Conservation (phyloP, 2,329 filamentous ascomycete genomes). For the Moelleriella libera region DNA sequence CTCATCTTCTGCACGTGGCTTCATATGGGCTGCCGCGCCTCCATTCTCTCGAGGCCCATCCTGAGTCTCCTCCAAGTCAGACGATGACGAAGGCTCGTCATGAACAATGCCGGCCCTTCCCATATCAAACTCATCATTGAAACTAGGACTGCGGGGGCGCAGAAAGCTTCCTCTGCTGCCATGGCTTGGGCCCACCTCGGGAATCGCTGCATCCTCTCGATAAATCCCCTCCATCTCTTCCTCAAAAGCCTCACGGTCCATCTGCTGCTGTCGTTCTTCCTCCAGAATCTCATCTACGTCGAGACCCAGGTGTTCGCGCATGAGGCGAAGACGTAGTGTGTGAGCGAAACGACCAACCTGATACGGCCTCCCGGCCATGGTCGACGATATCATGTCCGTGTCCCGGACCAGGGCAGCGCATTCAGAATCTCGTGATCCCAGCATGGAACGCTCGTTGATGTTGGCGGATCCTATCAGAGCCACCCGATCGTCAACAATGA, state of each 20-base stretch:
- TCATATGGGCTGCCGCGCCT: not conserved
- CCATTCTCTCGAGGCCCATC: no score
- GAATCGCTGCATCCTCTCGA: conserved; percentile 20
- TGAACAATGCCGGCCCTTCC: conserved; percentile 35
- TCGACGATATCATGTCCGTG: conserved; percentile 82
- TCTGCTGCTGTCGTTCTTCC: conserved; percentile 55
- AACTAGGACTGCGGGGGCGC: conserved; percentile 31
- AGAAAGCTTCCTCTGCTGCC: conserved; percentile 27
- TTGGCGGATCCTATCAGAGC: conserved; percentile 95
- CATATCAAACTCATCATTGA: conserved; percentile 51
- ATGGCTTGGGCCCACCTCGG: not conserved
- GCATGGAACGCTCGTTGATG: conserved; percentile 95
- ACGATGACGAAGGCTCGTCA: conserved; percentile 5
- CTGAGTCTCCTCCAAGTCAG: not conserved
- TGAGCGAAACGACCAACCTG: conserved; percentile 86
- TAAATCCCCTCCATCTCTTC: conserved; percentile 51
- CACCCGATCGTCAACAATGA: conserved; percentile 86
- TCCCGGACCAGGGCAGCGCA: conserved; percentile 82
- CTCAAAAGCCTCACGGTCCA: conserved; percentile 43
- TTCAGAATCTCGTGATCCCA: conserved; percentile 85
- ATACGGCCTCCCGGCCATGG: conserved; percentile 82
- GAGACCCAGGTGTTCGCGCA: conserved; percentile 93
- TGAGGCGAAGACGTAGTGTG: conserved; percentile 79
- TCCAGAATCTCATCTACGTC: conserved; percentile 86
- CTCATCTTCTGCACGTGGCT: conserved; percentile 29